A percentile compares a stretch with the other conserved stretches of the same genome.
phyloP scores from a whole-genome alignment of 2,329 filamentous ascomycete species.

The Ophiosphaerella narmari region DNA sequence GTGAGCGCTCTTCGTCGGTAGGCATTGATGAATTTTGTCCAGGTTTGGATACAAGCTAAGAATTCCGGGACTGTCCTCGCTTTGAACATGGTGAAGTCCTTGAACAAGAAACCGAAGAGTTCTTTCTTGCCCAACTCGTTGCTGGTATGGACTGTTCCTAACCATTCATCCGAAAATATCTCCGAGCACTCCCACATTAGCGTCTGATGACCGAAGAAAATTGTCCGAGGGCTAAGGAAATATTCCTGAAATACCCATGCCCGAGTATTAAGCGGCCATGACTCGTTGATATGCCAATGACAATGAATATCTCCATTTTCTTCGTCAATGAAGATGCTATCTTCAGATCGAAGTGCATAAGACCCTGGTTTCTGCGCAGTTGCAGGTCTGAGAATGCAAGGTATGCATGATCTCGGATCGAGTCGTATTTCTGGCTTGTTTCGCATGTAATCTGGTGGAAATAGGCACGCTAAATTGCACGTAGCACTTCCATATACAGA shows the following conservation, averaged over 20 bases:
- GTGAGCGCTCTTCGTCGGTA: constrained; percentile 5
- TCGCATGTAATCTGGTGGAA: constrained; percentile 1
- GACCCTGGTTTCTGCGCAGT: too few species aligned
- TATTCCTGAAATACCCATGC: constrained; percentile 29
- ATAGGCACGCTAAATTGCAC: constrained; percentile 12
- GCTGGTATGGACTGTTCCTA: background rate
- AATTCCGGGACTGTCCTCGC: too few species aligned
- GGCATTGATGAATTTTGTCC: constrained; percentile 4
- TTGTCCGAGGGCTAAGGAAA: constrained; percentile 11
- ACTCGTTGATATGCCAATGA: too few species aligned
- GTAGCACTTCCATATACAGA: constrained; percentile 16
- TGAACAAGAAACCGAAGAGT: too few species aligned
- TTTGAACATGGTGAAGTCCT: too few species aligned
- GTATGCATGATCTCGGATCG: constrained; percentile 9
- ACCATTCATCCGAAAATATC: constrained; percentile 11
- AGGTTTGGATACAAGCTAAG: background rate
- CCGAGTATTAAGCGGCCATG: background rate
- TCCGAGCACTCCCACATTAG: constrained; percentile 18
- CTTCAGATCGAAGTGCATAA: background rate
- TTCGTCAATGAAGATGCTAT: constrained; percentile 9
- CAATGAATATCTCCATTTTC: too few species aligned
- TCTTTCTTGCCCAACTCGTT: too few species aligned
- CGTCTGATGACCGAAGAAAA: constrained; percentile 12
- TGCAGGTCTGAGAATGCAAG: constrained; percentile 8
- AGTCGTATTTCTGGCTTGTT: background rate